Evolutionary conservation across 1,284 basidiomycete species (phyloP).

Genomic region (Ustilago esculenta): DNA sequence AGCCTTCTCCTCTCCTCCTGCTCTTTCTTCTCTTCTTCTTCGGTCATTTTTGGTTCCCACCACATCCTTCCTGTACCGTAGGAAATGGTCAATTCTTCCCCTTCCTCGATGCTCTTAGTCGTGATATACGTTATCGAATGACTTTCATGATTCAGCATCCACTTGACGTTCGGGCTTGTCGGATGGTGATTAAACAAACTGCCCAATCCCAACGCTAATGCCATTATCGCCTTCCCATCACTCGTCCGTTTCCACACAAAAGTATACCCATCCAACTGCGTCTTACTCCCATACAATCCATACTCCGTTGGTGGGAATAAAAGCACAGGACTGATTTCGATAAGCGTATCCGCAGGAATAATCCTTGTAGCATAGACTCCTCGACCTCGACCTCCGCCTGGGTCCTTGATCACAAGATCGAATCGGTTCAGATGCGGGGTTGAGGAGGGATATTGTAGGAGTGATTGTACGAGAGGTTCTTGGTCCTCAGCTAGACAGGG

Average conservation of each 20-base stretch:
- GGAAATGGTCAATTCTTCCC: slow-evolving; percentile 82
- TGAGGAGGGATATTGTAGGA: slow-evolving; percentile 24
- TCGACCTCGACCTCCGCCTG: slow-evolving; percentile 23
- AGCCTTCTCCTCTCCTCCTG: slow-evolving; percentile 6
- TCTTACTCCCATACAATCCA: slow-evolving; percentile 68
- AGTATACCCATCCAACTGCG: slow-evolving; percentile 82
- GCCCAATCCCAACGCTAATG: slow-evolving; percentile 84
- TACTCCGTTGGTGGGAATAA: slow-evolving; percentile 75
- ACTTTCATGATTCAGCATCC: slow-evolving; percentile 69
- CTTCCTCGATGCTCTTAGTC: slow-evolving; percentile 71
- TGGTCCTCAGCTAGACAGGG: slow-evolving; percentile 12
- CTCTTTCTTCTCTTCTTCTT: slow-evolving; percentile 6
- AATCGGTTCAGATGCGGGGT: slow-evolving; percentile 56
- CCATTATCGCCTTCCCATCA: slow-evolving; percentile 71
- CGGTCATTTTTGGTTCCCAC: slow-evolving; percentile 50
- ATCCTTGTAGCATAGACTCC: slow-evolving; percentile 49
- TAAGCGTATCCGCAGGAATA: slow-evolving; percentile 71
- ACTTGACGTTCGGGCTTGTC: slow-evolving; percentile 76
- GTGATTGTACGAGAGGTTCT: slow-evolving; percentile 11
- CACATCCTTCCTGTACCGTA: slow-evolving; percentile 71
- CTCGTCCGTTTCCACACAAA: slow-evolving; percentile 77
- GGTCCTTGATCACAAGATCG: slow-evolving; percentile 36
- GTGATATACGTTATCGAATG: slow-evolving; percentile 78
- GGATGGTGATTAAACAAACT: slow-evolving; percentile 82
- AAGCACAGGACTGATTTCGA: slow-evolving; percentile 88